Conservation (phyloP, 768 basidiomycete species). For the Boletus pseudopeckii region DNA sequence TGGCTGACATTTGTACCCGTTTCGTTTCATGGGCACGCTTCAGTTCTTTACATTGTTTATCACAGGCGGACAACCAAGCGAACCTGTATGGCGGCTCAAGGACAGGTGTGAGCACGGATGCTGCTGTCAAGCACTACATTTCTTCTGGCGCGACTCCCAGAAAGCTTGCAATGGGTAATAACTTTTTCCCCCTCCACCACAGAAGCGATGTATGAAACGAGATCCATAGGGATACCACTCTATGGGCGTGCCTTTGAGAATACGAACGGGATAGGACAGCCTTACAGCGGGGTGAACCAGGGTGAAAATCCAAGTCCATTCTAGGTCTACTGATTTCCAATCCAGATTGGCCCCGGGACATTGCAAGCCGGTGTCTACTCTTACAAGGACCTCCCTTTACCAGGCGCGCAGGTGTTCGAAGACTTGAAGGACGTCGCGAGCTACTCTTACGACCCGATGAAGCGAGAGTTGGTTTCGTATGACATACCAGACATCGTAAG, state of each 20-base stretch:
- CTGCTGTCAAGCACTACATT: slow-evolving; percentile 59
- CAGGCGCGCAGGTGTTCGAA: slow-evolving; percentile 59
- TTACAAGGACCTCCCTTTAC: slow-evolving; percentile 69
- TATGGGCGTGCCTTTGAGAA: slow-evolving; percentile 78
- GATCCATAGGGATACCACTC: slow-evolving; percentile 61
- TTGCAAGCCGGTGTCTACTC: slow-evolving; percentile 44
- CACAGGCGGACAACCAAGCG: slow-evolving; percentile 52
- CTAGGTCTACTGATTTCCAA: background rate
- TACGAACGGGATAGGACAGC: slow-evolving; percentile 60
- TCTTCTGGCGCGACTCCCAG: slow-evolving; percentile 55
- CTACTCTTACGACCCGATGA: slow-evolving; percentile 72
- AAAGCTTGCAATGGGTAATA: slow-evolving; percentile 65
- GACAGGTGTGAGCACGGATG: slow-evolving; percentile 65
- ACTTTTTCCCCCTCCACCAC: background rate
- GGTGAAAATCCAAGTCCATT: background rate
- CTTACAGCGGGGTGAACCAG: slow-evolving; percentile 60
- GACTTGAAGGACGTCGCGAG: slow-evolving; percentile 68
- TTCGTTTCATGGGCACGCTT: slow-evolving; percentile 19
- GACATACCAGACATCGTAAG: slow-evolving; percentile 68
- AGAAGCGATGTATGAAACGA: background rate
- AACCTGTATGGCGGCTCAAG: slow-evolving; percentile 65
- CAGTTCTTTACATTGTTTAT: background rate
- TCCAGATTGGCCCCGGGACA: slow-evolving; percentile 66
- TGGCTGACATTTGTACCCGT: slow-evolving; percentile 59
- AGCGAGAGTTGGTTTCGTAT: slow-evolving; percentile 68